A percentile compares a stretch with the other conserved stretches of the same genome.
Conservation (phyloP, 345 rosid species). For the Bruguiera parviflora region DNA sequence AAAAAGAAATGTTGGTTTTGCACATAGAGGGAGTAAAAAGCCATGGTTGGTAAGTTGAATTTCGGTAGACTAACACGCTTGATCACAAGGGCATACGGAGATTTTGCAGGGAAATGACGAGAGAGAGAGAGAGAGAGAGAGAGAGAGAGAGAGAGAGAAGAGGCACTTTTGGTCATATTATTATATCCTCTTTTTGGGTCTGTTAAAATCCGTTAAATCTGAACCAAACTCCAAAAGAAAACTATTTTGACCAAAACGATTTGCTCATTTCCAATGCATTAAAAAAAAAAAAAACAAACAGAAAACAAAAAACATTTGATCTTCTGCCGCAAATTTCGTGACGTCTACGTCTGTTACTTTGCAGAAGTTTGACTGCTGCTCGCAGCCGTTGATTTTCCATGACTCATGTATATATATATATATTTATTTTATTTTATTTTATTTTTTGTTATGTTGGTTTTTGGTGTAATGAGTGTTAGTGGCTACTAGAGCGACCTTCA, state of each 20-base stretch:
- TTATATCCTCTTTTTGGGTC: background rate
- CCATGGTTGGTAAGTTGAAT: no score
- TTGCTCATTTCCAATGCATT: constrained; percentile 8
- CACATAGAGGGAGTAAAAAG: no score
- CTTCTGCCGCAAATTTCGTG: background rate
- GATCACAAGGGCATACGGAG: background rate
- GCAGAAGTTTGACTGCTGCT: background rate
- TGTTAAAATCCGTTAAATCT: constrained; percentile 7
- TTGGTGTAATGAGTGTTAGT: no score
- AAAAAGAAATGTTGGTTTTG: no score
- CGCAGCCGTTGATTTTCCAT: background rate
- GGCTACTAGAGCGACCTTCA: no score
- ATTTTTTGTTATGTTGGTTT: no score
- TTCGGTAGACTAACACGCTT: no score
- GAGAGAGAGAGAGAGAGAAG: no score
- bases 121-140: background rate
- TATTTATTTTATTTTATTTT: no score
- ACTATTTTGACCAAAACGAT: constrained; percentile 11
- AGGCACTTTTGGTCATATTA: background rate
- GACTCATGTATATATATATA: background rate
- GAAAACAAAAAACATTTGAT: constrained; percentile 12
- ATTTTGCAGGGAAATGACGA: background rate
- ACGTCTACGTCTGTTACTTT: background rate
- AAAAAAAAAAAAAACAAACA: background rate
- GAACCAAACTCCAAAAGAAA: background rate